Evolutionary conservation across 768 basidiomycete genomes (phyloP).

Genomic region (Paxillus rubicundulus): DNA sequence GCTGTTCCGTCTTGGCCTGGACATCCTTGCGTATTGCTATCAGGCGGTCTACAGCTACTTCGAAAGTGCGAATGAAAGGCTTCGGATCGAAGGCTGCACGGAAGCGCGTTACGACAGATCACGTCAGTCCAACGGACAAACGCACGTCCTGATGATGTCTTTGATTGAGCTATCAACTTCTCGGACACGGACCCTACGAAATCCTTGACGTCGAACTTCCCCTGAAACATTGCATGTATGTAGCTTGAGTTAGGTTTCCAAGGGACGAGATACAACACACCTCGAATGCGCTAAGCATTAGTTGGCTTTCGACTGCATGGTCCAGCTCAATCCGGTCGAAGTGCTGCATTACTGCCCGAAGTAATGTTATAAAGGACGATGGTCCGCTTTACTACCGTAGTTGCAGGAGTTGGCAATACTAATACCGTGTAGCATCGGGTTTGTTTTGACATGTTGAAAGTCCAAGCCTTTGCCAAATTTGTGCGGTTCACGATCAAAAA

Average conservation of each 20-base stretch:
- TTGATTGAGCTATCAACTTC: conserved; percentile 83
- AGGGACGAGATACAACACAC: conserved; percentile 28
- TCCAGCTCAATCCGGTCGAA: conserved; percentile 39
- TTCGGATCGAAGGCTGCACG: conserved; percentile 85
- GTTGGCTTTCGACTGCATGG: conserved; percentile 50
- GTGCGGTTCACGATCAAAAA: background rate
- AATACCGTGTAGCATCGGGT: background rate
- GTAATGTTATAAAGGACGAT: background rate
- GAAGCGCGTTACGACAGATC: conserved; percentile 6
- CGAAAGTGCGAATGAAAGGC: conserved; percentile 91
- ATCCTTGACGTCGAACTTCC: conserved; percentile 89
- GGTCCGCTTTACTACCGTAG: background rate
- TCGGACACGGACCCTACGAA: conserved; percentile 85
- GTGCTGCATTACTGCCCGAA: conserved; percentile 22
- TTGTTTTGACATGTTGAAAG: conserved; percentile 36
- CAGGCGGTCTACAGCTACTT: conserved; percentile 84
- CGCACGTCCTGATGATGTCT: conserved; percentile 77
- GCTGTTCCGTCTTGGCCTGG: conserved; percentile 83
- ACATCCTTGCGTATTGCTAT: conserved; percentile 88
- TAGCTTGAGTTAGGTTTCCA: conserved; percentile 6
- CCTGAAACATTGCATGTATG: conserved; percentile 39
- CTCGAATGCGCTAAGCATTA: conserved; percentile 55
- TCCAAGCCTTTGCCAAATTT: conserved; percentile 10
- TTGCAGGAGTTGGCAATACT: too few species aligned
- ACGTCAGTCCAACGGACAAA: conserved; percentile 29